Evolutionary conservation across 2,329 filamentous ascomycete species (phyloP), one percentile per base, ranked within the genome.

Genomic region (Madurella fahalii): DNA sequence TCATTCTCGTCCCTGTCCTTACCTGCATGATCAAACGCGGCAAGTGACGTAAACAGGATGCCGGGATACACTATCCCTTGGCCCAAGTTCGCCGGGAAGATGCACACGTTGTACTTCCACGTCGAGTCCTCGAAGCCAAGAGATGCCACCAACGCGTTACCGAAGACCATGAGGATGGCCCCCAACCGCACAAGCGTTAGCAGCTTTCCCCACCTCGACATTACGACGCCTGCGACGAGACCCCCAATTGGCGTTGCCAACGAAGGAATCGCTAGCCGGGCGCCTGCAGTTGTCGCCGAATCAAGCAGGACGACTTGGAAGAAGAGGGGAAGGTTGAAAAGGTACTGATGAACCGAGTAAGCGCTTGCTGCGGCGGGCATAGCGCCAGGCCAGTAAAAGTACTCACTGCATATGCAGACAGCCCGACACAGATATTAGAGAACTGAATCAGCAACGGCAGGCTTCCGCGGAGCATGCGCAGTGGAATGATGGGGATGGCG

Each of bases 241-340:
- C 80, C 82, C 0, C 81, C 81, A 48, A 79, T 65, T 2, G 82
- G 82, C 0, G 78, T 78, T 0, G 80, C 82, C 9, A 87, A 64
- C 0, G 83, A 85, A 1, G 85, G 82, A 1, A 84, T 78, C 0
- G 83, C 78, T 7, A 89, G 78, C 1, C 85, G 79, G 5, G 83
- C 77, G 1, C 86, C 85, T 0, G 86, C 85, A 13, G 76, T 75
- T 0, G 84, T 83, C 0, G 86, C 80, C 0, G 81, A 81, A 56
- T 87, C 84, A 2, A 82, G 69, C 2, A 86, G 75, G 7, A 87
- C 82, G 0, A 82, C 82, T 61, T 87, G 84, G 65, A 87, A 89
- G 70, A 86, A 89, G 5, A 89, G 71, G 0, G 86, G 86, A 0
- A 86, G 77, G 63, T 86, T 85, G 71, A 89, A 89, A 15, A 88